phyloP scores from a whole-genome alignment of 73 alveolate species.

The Paramecium sonneborni region DNA sequence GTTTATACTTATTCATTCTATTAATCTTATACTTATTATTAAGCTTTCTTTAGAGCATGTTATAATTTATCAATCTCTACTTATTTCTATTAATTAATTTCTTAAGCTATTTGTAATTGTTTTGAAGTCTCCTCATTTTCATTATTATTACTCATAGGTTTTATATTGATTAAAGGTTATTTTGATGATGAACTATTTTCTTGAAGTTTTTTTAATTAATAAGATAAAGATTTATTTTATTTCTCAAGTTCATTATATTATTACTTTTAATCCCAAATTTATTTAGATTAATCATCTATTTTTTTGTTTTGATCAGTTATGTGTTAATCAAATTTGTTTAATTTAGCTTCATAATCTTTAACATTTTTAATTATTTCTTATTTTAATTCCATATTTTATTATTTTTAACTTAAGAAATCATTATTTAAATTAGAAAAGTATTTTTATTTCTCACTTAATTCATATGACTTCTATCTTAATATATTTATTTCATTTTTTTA shows the following conservation, averaged over 20 bases:
- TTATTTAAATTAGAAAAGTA: not conserved
- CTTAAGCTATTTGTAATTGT: not conserved
- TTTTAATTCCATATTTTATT: not conserved
- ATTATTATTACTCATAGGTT: not conserved
- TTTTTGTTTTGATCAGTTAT: not conserved
- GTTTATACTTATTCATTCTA: not conserved
- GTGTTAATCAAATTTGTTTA: not conserved
- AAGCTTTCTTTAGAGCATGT: not conserved
- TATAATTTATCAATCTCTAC: not conserved
- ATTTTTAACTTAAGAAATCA: not conserved
- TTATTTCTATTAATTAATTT: not conserved
- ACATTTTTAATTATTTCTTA: not conserved
- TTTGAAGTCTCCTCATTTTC: not conserved
- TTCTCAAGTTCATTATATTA: not conserved
- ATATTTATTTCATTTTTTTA: not conserved
- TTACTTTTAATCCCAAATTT: not conserved
- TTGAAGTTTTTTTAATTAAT: not conserved
- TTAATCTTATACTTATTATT: not conserved
- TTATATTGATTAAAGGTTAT: not conserved
- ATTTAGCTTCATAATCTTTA: not conserved
- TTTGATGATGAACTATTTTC: not conserved
- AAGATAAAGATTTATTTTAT: not conserved
- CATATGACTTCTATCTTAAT: not conserved
- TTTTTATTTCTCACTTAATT: slow-evolving; percentile 13
- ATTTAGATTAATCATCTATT: not conserved